Evolutionary conservation across 1,139 yeast genomes (phyloP), one percentile per base, ranked within the genome.

Genomic region (Yamadazyma kanchanaburiensis): DNA sequence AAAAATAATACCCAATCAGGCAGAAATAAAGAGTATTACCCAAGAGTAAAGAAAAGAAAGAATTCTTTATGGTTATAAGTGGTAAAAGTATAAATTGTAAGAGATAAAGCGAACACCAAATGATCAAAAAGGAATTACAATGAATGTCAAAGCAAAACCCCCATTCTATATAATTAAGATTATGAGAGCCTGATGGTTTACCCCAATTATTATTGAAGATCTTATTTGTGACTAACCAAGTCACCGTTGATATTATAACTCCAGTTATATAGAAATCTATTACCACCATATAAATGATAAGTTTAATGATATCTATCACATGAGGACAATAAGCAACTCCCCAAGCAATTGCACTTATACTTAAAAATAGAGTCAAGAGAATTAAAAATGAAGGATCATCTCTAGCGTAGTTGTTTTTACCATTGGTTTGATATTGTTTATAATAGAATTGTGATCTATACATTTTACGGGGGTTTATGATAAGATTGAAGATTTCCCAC

Each of bases 61-160:
- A 80, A 36, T 73, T 77, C 43, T 77, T 72, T 44, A 77, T 58
- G 30, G 79, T 70, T 24, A 88, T 60, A 11, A 87, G 48, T 1
- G 96, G 96, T 37, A 87, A 62, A 32, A 87, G 56, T 26, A 86
- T 53, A 46, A 86, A 86, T 53, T 87, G 96, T 18, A 85, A 46
- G 42, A 86, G 72, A 52, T 88, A 88, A 24, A 88, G 65, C 32
- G 76, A 60, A 35, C 86, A 69, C 94, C 95, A 87, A 33, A 88
- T 80, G 16, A 84, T 66, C 43, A 88, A 62, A 48, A 86, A 88
- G 21, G 95, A 76, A 55, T 88, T 88, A 59, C 96, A 87, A 55
- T 88, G 96, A 15, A 88, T 80, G 51, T 88, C 96, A 54, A 88
- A 88, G 58, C 96, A 87, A 52, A 86, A 88, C 0, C 91, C 89